phyloP scores from a whole-genome alignment of 139 green algal genomes.

The Chara braunii region DNA sequence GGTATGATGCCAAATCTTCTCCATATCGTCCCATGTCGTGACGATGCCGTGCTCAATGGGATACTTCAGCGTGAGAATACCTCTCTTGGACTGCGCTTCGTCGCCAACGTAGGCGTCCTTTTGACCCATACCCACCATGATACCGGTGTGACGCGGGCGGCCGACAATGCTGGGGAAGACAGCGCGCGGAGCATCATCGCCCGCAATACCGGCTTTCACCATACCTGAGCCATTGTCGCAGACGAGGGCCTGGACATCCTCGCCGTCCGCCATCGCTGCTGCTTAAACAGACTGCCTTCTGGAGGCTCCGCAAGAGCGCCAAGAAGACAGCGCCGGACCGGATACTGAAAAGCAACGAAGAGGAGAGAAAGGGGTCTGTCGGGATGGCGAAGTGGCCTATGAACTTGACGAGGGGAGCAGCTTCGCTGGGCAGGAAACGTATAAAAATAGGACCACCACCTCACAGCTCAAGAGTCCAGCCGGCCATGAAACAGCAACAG shows the following conservation, averaged over 20 bases:
- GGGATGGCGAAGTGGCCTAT: too few relatives aligned
- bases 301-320: too few relatives aligned
- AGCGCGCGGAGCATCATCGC: slow-evolving; percentile 46
- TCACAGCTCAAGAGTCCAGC: too few relatives aligned
- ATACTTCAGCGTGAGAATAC: slow-evolving; percentile 53
- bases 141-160: slow-evolving; percentile 35
- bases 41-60: slow-evolving; percentile 53
- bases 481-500: too few relatives aligned
- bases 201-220: slow-evolving; percentile 57
- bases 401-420: too few relatives aligned
- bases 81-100: slow-evolving; percentile 49
- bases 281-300: too few relatives aligned
- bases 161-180: slow-evolving; percentile 51
- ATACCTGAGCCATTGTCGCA: slow-evolving; percentile 98
- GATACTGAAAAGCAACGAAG: too few relatives aligned
- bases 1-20: slow-evolving; percentile 53
- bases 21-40: slow-evolving; percentile 52
- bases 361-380: too few relatives aligned
- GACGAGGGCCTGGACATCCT: slow-evolving; percentile 84
- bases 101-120: slow-evolving; percentile 51
- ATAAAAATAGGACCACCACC: too few relatives aligned
- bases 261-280: slow-evolving; percentile 73
- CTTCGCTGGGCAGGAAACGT: too few relatives aligned
- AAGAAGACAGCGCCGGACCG: too few relatives aligned
- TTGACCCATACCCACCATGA: slow-evolving; percentile 51